A percentile compares a stretch with the other conserved stretches of the same genome.
Evolutionary conservation across 139 green algal genomes (phyloP).

Genomic region (Closterium sp.): DNA sequence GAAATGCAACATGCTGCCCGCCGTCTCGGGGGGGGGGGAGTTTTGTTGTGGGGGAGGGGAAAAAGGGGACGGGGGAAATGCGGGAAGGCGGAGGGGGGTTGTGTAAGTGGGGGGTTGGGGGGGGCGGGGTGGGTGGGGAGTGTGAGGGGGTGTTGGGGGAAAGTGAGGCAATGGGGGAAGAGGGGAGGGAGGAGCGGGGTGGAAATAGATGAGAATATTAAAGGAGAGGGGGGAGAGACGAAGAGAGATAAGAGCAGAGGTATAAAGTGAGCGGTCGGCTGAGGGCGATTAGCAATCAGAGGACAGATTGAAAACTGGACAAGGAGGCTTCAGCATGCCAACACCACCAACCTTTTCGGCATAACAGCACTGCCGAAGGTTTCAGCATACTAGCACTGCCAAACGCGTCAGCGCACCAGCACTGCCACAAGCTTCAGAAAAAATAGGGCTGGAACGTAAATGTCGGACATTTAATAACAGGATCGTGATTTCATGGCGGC

Average conservation of each 20-base stretch:
- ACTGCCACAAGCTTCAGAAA: background rate
- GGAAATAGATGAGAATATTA: too few species aligned
- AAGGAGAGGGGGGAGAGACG: too few species aligned
- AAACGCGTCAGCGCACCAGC: slow-evolving; percentile 17
- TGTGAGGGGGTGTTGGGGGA: too few species aligned
- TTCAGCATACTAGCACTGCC: slow-evolving; percentile 34
- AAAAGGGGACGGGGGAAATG: background rate
- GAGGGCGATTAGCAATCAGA: too few species aligned
- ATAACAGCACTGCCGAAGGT: background rate
- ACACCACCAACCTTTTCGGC: background rate
- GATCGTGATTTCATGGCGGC: background rate
- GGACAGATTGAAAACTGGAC: background rate
- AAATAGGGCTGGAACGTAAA: background rate
- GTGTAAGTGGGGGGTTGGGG: background rate
- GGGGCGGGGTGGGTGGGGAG: too few species aligned
- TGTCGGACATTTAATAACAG: background rate
- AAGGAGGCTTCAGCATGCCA: slow-evolving; percentile 1
- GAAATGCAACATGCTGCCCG: slow-evolving; percentile 40
- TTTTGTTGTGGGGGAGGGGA: too few species aligned
- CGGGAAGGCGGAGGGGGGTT: too few species aligned
- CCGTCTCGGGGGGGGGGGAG: slow-evolving; percentile 9
- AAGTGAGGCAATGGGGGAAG: too few species aligned
- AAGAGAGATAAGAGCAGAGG: background rate
- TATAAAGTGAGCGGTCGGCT: too few species aligned
- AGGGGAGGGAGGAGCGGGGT: slow-evolving; percentile 1